These are phyloP conservation scores for Penicillium griseofulvum DNA, from an alignment of 2,329 filamentous ascomycete species.

Conservation along the genomic window DNA sequence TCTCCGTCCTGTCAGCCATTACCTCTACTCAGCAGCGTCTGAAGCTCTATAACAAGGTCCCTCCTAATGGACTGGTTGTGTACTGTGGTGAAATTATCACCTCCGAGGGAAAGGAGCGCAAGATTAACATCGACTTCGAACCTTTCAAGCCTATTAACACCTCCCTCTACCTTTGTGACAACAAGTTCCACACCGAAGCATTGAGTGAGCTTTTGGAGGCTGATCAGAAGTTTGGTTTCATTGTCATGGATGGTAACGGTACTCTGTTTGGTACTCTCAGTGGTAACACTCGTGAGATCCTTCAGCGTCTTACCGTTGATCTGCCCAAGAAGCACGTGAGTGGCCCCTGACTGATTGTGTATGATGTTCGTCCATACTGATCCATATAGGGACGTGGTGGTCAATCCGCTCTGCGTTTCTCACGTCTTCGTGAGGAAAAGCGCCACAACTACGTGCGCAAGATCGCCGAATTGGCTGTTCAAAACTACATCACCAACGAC, in stretches of 20 bases:
- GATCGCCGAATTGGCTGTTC: conserved; percentile 93
- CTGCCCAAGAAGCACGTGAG: conserved; percentile 89
- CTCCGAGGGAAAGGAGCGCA: conserved; percentile 95
- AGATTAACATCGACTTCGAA: conserved; percentile 99
- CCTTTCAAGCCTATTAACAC: conserved; percentile 99
- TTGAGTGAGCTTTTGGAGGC: conserved; percentile 96
- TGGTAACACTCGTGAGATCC: conserved; percentile 92
- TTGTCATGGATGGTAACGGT: conserved; percentile 99
- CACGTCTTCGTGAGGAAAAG: conserved; percentile 98
- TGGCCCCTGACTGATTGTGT: neutral
- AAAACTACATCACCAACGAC: conserved; percentile 98
- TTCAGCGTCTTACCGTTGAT: conserved; percentile 98
- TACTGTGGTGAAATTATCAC: conserved; percentile 99
- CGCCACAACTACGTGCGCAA: conserved; percentile 99
- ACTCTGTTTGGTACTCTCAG: conserved; percentile 94
- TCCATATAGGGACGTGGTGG: conserved; percentile 75
- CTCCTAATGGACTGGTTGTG: conserved; percentile 93
- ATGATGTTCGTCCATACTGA: neutral
- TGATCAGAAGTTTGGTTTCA: conserved; percentile 99
- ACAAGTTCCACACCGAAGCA: conserved; percentile 99
- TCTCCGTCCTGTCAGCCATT: conserved; percentile 96
- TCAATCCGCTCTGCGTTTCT: conserved; percentile 98
- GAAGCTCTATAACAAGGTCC: conserved; percentile 98
- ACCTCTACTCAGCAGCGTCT: conserved; percentile 98
- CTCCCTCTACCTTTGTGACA: conserved; percentile 98